Evolutionary conservation across 306 rosid species (phyloP), one percentile per base, ranked within the genome.

Genomic region (Malus orientalis): DNA sequence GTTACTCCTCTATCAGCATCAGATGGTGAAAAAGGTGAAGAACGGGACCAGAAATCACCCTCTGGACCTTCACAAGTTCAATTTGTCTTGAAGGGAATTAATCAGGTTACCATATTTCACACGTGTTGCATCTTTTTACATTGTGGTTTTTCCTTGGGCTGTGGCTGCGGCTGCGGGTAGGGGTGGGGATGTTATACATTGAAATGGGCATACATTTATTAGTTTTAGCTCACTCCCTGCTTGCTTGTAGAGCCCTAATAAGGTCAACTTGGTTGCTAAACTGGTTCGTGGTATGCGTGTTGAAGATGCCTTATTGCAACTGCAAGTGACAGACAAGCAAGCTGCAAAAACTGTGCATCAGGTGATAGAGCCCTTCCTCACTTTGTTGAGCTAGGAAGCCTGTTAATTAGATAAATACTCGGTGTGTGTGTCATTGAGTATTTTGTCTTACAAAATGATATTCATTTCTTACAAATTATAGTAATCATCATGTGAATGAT

Each of bases 211-310:
- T 16, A 63, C 42, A 16, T 16, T 63, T 13, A 16, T 29, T 70
- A 8, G 8, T 29, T n/a, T 32, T 33, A 51, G 27, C 27, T 81
- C 47, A 30, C 73, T 19, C 45, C 11, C 64, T 19, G 18, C 45
- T 71, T 75, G 55, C 80, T 38, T 38, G 9, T 79, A 93, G 97
- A 89, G 95, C 84, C 92, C 96, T 32, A 94, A 91, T 86, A 94
- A 94, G 86, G 79, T 94, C 70, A 92, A 91, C 87, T 84, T 94
- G 91, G 97, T 91, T 70, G 97, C 96, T 79, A 91, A 97, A 69
- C 78, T 94, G 79, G 92, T 91, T 61, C 96, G 97, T 76, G 98
- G 98, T 49, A 94, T 92, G 98, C 96, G 90, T 55, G 98, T 94
- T 81, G 94, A 94, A 85, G 97, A 94, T 84, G 98, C 97, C 60